Evolutionary conservation across 129 eudicot genomes (phyloP), one percentile per base, ranked within the genome.

Genomic region (Tagetes patula): DNA sequence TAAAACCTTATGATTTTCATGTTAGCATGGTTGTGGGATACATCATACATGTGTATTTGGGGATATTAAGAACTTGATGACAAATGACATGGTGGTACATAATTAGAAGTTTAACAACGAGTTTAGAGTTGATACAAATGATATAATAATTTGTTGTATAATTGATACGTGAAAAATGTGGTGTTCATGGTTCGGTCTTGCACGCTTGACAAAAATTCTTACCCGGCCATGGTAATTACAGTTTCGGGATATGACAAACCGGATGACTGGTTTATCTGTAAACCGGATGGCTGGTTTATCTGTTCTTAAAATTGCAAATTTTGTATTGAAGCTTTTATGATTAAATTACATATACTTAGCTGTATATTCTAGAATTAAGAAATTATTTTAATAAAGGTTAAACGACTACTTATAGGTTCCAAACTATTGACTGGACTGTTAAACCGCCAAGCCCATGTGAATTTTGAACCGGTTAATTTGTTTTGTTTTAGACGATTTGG

Each of bases 11-110:
- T 27, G 71, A 27, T 42, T 67, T 46, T 32, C 13, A 1, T 33
- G 42, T 10, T 67, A 43, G 32, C 12, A 13, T 63, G 32, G 48
- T 63, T 63, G 63, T 31, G 63, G 59, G 59, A 53, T 53, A 50
- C 27, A 50, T 20, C 10, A 13, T 13, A 6, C 31, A 31, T 13
- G 8, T 63, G 47, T 54, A 34, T 61, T 62, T 37, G 8, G 46
- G 32, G 31, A 39, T 38, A 5, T 41, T n/a, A 38, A 54, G 4
- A 61, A 61, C 38, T 11, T 1, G 30, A 63, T 37, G 38, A 56
- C 39, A 56, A 14, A 63, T 37, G 38, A 56, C 63, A 8, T 56
- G 63, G 4, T 56, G 39, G 4, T 56, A n/a, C 63, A 31, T 56
- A 30, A 30, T 30, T 32, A 8, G 38, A 56, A 56, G 39, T 32